Evolutionary conservation across 352 stramenopile species (phyloP).

Genomic region (Globisporangium rhizosaccharum): DNA sequence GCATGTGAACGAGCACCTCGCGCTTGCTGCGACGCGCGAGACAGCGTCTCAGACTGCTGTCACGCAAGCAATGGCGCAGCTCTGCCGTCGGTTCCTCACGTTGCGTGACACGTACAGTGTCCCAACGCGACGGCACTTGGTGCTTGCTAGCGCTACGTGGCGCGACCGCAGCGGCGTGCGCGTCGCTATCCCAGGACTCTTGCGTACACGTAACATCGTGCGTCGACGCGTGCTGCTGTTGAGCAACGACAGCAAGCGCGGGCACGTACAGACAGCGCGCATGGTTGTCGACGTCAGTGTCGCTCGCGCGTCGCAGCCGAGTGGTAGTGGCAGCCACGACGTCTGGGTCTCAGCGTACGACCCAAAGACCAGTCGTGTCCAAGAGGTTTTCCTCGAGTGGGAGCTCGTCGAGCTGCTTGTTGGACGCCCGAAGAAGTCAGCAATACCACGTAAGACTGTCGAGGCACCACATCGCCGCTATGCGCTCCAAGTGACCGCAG

Average conservation of each 20-base stretch:
- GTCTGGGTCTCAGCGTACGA: conserved; percentile 61
- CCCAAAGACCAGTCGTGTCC: conserved; percentile 21
- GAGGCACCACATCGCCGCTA: background rate
- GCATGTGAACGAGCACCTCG: conserved; percentile 16
- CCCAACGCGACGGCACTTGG: conserved; percentile 44
- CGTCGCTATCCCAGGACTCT: conserved; percentile 43
- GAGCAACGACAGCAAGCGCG: conserved; percentile 15
- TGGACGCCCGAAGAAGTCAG: conserved; percentile 11
- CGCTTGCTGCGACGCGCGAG: conserved; percentile 25
- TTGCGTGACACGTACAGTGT: conserved; percentile 35
- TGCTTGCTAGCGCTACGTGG: conserved; percentile 35
- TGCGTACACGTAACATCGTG: conserved; percentile 34
- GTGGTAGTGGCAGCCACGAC: conserved; percentile 11
- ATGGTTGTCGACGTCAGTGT: conserved; percentile 49
- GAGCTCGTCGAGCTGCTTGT: conserved; percentile 56
- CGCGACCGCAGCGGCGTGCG: conserved; percentile 17
- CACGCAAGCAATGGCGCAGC: conserved; percentile 24
- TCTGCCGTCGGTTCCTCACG: conserved; percentile 36
- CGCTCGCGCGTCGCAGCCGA: conserved; percentile 12
- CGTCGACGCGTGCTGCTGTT: conserved; percentile 31
- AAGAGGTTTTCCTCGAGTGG: conserved; percentile 69
- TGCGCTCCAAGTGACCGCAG: conserved; percentile 24
- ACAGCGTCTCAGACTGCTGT: conserved; percentile 18
- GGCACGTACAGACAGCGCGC: conserved; percentile 11
- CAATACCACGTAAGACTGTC: too few species aligned